A percentile compares a stretch with the other conserved stretches of the same genome.
These are phyloP conservation scores for Suillus plorans DNA, from an alignment of 768 basidiomycete species.

Conservation along the genomic window DNA sequence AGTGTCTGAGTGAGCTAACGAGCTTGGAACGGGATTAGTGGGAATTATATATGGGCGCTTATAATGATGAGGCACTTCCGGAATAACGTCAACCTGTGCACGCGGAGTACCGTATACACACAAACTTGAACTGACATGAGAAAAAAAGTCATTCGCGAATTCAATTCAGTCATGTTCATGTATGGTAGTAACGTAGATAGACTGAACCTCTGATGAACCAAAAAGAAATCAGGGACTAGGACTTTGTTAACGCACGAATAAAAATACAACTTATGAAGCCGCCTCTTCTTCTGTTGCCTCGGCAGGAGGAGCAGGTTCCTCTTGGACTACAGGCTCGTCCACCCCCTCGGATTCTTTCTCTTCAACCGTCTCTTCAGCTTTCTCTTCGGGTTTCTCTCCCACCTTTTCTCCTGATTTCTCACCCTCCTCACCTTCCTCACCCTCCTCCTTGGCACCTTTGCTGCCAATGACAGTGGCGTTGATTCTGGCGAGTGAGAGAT, in stretches of 20 bases:
- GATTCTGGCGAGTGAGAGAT: constrained; percentile 43
- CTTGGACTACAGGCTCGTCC: constrained; percentile 24
- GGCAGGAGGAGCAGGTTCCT: constrained; percentile 16
- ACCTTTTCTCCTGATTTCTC: constrained; percentile 24
- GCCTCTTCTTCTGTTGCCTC: constrained; percentile 9
- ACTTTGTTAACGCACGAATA: neutral
- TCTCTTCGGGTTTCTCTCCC: constrained; percentile 21
- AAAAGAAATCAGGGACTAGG: neutral
- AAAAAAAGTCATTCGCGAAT: neutral
- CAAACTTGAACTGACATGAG: neutral
- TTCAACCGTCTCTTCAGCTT: constrained; percentile 28
- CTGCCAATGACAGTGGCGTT: constrained; percentile 77
- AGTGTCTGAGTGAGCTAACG: neutral
- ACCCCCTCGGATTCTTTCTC: constrained; percentile 20
- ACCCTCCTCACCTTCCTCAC: constrained; percentile 35
- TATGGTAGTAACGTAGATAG: neutral
- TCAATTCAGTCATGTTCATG: neutral
- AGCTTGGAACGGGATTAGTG: neutral
- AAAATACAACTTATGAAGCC: constrained; percentile 5
- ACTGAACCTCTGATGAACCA: neutral
- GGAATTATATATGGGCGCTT: neutral
- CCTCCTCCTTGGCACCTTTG: constrained; percentile 48
- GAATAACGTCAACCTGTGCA: neutral
- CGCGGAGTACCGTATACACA: neutral
- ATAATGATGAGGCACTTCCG: neutral